Conservation (phyloP, 2,329 filamentous ascomycete genomes). For the Beauveria pseudobassiana region DNA sequence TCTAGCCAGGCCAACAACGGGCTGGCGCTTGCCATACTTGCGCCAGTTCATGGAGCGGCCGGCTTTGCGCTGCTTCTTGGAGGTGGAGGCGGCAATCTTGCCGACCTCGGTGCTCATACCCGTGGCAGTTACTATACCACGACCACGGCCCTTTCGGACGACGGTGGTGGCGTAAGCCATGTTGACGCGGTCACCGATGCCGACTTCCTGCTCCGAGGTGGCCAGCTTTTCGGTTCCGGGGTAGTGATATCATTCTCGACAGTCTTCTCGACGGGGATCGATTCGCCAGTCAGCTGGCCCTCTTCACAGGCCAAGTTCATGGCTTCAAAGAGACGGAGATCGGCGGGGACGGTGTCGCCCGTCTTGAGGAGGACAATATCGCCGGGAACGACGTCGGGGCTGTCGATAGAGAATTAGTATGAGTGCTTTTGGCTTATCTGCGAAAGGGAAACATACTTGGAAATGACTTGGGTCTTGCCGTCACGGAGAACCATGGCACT, state of each 20-base stretch:
- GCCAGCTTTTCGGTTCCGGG: slow-evolving; percentile 38
- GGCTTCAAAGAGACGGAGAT: slow-evolving; percentile 60
- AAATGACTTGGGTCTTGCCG: slow-evolving; percentile 48
- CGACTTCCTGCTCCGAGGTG: slow-evolving; percentile 41
- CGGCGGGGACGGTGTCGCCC: slow-evolving; percentile 68
- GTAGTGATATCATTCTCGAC: slow-evolving; percentile 39
- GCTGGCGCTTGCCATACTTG: slow-evolving; percentile 45
- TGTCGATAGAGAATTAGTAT: slow-evolving; percentile 21
- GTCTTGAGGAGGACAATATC: slow-evolving; percentile 61
- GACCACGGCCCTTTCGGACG: slow-evolving; percentile 65
- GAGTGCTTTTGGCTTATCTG: not conserved
- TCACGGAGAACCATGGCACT: slow-evolving; percentile 55
- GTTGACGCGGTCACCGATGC: slow-evolving; percentile 66
- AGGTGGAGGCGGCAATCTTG: slow-evolving; percentile 53
- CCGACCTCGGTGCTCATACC: slow-evolving; percentile 67
- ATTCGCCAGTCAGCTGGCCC: slow-evolving; percentile 69
- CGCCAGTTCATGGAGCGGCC: slow-evolving; percentile 45
- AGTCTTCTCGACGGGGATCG: slow-evolving; percentile 62
- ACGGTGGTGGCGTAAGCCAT: slow-evolving; percentile 68
- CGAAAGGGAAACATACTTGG: slow-evolving; percentile 41
- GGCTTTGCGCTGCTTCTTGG: slow-evolving; percentile 48
- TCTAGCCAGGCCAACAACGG: slow-evolving; percentile 38
- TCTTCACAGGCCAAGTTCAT: slow-evolving; percentile 79
- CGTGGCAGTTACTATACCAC: slow-evolving; percentile 64
- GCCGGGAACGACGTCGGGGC: slow-evolving; percentile 60